Evolutionary conservation across 2,329 filamentous ascomycete genomes (phyloP).

Genomic region (Beauveria rudraprayagi): DNA sequence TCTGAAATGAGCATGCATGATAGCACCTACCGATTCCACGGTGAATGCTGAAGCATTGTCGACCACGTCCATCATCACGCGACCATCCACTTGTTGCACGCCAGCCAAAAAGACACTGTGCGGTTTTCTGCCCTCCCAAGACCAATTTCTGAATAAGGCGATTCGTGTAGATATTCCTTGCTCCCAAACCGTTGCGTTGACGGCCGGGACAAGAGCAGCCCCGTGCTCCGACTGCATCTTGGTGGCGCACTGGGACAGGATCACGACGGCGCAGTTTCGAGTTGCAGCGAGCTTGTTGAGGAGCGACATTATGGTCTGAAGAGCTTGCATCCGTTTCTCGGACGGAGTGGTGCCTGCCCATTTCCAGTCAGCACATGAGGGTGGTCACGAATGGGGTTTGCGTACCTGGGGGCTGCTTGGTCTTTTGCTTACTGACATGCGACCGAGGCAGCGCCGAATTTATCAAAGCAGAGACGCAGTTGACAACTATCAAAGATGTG

Average conservation of each 20-base stretch:
- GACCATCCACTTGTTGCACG: slow-evolving; percentile 57
- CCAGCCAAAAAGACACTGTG: slow-evolving; percentile 51
- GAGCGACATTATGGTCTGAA: slow-evolving; percentile 58
- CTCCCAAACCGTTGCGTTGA: slow-evolving; percentile 75
- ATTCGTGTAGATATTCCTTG: slow-evolving; percentile 64
- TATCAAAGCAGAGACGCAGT: slow-evolving; percentile 68
- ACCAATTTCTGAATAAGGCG: slow-evolving; percentile 73
- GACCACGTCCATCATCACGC: slow-evolving; percentile 30
- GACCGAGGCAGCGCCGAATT: slow-evolving; percentile 67
- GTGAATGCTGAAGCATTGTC: slow-evolving; percentile 41
- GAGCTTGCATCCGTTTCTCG: slow-evolving; percentile 39
- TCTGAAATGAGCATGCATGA: background rate
- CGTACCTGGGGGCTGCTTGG: slow-evolving; percentile 34
- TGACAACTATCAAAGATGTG: slow-evolving; percentile 66
- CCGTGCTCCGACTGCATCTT: slow-evolving; percentile 59
- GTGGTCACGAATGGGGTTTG: background rate
- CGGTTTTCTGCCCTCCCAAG: slow-evolving; percentile 37
- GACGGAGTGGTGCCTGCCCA: slow-evolving; percentile 28
- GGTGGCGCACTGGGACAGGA: slow-evolving; percentile 76
- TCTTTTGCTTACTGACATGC: slow-evolving; percentile 28
- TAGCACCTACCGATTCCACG: slow-evolving; percentile 36
- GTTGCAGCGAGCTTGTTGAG: slow-evolving; percentile 69
- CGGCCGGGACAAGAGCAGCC: slow-evolving; percentile 65
- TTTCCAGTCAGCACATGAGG: background rate
- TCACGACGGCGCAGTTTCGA: slow-evolving; percentile 62